These are phyloP conservation scores for Allium cepa DNA, from an alignment of 106 monocot genomes.

Conservation along the genomic window DNA sequence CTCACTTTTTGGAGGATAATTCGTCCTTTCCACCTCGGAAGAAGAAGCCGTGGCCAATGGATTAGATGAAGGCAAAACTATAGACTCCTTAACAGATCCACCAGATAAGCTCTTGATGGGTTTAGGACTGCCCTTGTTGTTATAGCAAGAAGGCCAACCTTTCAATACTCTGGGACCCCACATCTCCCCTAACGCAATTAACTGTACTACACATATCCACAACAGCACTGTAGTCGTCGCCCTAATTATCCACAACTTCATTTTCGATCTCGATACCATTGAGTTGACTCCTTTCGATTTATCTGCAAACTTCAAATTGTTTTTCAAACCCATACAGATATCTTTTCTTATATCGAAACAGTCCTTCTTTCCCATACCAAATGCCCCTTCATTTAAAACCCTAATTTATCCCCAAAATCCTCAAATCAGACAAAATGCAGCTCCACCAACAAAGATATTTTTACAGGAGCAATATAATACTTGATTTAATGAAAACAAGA, in stretches of 20 bases:
- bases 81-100: background rate
- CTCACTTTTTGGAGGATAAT: conserved; percentile 64
- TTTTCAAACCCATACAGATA: conserved; percentile 15
- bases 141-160: conserved; percentile 77
- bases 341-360: background rate
- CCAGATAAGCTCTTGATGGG: background rate
- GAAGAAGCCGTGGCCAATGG: background rate
- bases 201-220: conserved; percentile 90
- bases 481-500: background rate
- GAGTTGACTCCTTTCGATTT: conserved; percentile 11
- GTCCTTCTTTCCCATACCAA: conserved; percentile 11
- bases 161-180: conserved; percentile 67
- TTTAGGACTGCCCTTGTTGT: background rate
- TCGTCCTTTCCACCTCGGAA: conserved; percentile 16
- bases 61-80: conserved; percentile 4
- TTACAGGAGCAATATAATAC: background rate
- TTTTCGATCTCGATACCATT: conserved; percentile 38
- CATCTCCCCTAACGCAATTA: conserved; percentile 69
- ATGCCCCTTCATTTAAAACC: conserved; percentile 6
- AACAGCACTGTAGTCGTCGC: conserved; percentile 61
- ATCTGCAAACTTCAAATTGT: conserved; percentile 10
- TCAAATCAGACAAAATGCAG: background rate
- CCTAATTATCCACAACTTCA: conserved; percentile 76
- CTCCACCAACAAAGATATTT: background rate
- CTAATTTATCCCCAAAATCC: background rate